Base-by-base conservation (phyloP, 257 asterid genomes). In the Nicotiana noctiflora region DNA sequence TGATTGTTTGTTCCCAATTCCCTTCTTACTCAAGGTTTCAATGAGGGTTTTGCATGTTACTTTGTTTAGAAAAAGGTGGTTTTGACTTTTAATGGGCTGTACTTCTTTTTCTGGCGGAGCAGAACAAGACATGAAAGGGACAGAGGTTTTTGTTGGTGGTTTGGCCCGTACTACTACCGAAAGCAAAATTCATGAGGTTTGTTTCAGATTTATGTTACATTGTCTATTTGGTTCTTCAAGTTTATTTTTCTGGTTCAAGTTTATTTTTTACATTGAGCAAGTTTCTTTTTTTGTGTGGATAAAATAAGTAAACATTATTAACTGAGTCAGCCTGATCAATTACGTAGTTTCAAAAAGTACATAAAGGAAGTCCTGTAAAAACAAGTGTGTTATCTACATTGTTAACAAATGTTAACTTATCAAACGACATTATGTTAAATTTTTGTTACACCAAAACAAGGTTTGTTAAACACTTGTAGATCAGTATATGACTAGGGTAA, bases 61-160 rank as follows among this genome's bases (percentile, higher is more conserved):
- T 23, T 44, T 31, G 32, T 9, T 67, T 12, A 18, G 13, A 23
- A 12, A 75, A 34, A 59, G 40, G 23, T 17, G 27, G 40, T 29
- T 62, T 78, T 60, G 17, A 57, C 66, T 21, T 79, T 37, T 79
- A 44, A 62, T 60, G 59, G 63, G n/a, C 32, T 62, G 8, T 46
- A 4, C 19, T 59, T 79, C 29, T 59, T 49, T 62, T 40, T 62
- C 15, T 62, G 49, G 44, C 29, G 46, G 17, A 15, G 44, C 82
- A 79, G 63, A 79, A 32, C 62, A 85, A 83, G 88, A 83, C 32
- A 79, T 78, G 44, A 86, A 83, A 86, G 95, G 98, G 68, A 68
- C 91, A 19, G 98, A 94, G 82, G 95, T 94, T 27, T 94, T 93
- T 57, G 91, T 94, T 85, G 98, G 98, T 62, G 98, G 98, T 77